These are phyloP conservation scores for Candida takata DNA, from an alignment of 805 yeast species.

Conservation along the genomic window DNA sequence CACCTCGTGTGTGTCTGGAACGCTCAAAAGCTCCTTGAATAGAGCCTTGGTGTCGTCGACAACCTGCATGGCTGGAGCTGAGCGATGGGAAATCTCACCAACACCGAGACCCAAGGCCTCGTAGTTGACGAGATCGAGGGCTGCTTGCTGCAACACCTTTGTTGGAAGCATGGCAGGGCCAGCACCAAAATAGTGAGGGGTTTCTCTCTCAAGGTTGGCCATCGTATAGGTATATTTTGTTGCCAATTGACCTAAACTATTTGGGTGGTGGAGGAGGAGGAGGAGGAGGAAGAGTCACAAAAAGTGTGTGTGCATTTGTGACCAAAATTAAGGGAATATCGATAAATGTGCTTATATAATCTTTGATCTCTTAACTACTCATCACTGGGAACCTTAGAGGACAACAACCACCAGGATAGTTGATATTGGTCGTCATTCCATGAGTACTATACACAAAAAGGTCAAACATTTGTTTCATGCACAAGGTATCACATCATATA, in stretches of 20 bases:
- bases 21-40: slow-evolving; percentile 53
- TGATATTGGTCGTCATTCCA: too few relatives aligned
- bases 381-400: too few relatives aligned
- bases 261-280: background rate
- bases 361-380: too few relatives aligned
- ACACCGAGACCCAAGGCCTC: slow-evolving; percentile 71
- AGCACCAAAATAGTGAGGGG: slow-evolving; percentile 90
- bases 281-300: slow-evolving; percentile 1
- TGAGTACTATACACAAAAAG: too few relatives aligned
- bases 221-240: background rate
- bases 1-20: slow-evolving; percentile 92
- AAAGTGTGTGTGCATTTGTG: too few relatives aligned
- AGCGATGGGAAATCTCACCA: slow-evolving; percentile 96
- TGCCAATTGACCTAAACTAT: background rate
- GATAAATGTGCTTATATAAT: too few relatives aligned
- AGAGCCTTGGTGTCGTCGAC: slow-evolving; percentile 70
- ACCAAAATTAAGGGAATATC: too few relatives aligned
- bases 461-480: too few relatives aligned
- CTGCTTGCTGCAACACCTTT: slow-evolving; percentile 78
- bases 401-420: too few relatives aligned
- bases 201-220: slow-evolving; percentile 46
- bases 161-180: slow-evolving; percentile 95
- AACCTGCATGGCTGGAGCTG: slow-evolving; percentile 70
- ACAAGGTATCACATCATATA: too few relatives aligned
- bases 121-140: slow-evolving; percentile 70